Percentiles rank a stretch among this genome's conserved stretches.
Evolutionary conservation across 352 stramenopile species (phyloP).

Genomic region (Globisporangium cylindrosporum): DNA sequence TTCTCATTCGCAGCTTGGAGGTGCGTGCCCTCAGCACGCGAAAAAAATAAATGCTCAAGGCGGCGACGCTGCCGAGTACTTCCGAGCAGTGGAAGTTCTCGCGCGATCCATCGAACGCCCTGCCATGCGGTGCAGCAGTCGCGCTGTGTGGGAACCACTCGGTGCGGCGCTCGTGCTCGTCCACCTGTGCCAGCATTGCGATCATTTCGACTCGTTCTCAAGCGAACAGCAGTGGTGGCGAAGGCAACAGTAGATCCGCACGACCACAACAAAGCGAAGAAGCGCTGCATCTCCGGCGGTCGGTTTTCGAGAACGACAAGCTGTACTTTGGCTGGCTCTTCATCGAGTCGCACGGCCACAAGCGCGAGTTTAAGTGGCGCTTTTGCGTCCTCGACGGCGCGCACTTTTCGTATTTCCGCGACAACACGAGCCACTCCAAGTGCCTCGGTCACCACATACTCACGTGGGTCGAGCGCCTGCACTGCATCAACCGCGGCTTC

Average conservation of each 20-base stretch:
- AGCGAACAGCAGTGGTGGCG: neutral
- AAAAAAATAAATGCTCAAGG: slow-evolving; percentile 17
- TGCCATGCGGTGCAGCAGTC: neutral
- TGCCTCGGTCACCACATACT: slow-evolving; percentile 20
- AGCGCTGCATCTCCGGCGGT: neutral
- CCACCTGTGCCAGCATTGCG: neutral
- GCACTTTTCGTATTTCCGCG: slow-evolving; percentile 27
- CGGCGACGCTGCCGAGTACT: slow-evolving; percentile 21
- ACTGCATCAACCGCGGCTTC: slow-evolving; percentile 41
- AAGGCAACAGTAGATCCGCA: neutral
- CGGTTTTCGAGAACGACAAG: slow-evolving; percentile 14
- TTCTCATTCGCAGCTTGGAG: neutral
- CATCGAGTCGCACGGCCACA: slow-evolving; percentile 24
- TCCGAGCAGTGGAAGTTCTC: slow-evolving; percentile 16
- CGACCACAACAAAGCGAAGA: neutral
- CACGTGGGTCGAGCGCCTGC: slow-evolving; percentile 32
- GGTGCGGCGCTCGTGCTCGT: slow-evolving; percentile 13
- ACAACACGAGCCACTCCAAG: slow-evolving; percentile 11
- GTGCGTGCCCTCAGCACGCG: neutral
- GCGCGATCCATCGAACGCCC: neutral
- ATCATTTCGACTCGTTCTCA: neutral
- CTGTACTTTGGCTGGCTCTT: slow-evolving; percentile 38
- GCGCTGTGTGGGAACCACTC: slow-evolving; percentile 5
- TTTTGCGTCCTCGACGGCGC: slow-evolving; percentile 45
- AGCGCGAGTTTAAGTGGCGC: slow-evolving; percentile 35